Evolutionary conservation across 2,329 filamentous ascomycete genomes (phyloP).

Genomic region (Ophioceras dolichostomum): DNA sequence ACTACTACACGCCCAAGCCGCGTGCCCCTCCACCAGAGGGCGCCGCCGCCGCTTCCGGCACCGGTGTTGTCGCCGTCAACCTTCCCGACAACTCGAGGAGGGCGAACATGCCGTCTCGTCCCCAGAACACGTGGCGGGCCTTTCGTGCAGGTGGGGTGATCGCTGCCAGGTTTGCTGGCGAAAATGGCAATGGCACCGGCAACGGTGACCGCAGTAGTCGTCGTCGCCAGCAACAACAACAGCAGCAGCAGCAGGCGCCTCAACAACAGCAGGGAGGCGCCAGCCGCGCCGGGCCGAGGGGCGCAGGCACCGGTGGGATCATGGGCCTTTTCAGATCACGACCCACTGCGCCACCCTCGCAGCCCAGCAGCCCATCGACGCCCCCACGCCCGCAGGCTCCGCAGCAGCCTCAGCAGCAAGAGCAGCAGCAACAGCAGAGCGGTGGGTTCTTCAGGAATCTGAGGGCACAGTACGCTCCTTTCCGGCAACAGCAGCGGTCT

Average conservation of each 20-base stretch:
- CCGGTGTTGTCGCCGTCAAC: slow-evolving; percentile 15
- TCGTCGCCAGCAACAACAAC: neutral
- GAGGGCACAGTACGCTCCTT: neutral
- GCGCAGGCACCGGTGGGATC: too few relatives aligned
- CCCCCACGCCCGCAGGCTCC: neutral
- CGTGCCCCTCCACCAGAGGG: slow-evolving; percentile 35
- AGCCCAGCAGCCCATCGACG: neutral
- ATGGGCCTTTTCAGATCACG: neutral
- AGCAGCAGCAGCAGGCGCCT: neutral
- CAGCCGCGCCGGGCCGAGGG: too few relatives aligned
- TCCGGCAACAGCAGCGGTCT: slow-evolving; percentile 4
- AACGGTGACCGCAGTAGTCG: too few relatives aligned
- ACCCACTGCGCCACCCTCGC: neutral
- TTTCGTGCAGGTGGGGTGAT: slow-evolving; percentile 16
- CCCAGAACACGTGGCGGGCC: slow-evolving; percentile 25
- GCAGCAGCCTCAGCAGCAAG: neutral
- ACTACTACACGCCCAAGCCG: slow-evolving; percentile 93
- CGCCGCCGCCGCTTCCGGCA: slow-evolving; percentile 17
- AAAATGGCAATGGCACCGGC: too few relatives aligned
- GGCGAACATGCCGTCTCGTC: slow-evolving; percentile 33
- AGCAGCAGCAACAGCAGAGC: neutral
- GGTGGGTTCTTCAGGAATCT: slow-evolving; percentile 6
- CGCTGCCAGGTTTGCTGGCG: too few relatives aligned
- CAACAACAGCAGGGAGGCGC: neutral
- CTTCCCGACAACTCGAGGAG: slow-evolving; percentile 17